phyloP scores from a whole-genome alignment of 139 green algal species.

The Spirogloea muscicola region DNA sequence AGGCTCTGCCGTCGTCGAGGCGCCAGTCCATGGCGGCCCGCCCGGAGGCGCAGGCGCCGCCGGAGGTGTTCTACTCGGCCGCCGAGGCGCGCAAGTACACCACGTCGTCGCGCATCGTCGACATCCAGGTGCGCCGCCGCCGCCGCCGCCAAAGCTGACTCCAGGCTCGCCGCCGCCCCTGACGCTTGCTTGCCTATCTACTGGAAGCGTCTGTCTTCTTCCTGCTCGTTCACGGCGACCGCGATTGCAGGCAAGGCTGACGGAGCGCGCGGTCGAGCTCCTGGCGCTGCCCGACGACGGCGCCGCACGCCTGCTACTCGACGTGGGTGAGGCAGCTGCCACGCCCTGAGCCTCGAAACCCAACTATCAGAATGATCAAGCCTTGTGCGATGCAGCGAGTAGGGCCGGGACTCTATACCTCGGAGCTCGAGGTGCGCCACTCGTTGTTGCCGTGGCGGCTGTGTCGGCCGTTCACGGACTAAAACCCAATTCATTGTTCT shows the following conservation, averaged over 20 bases:
- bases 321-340: constrained; percentile 73
- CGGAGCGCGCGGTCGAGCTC: constrained; percentile 87
- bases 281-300: constrained; percentile 80
- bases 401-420: not conserved
- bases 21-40: constrained; percentile 53
- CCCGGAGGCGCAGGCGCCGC: constrained; percentile 81
- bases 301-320: constrained; percentile 74
- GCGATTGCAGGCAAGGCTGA: constrained; percentile 63
- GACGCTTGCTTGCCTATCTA: not conserved
- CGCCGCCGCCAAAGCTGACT: constrained; percentile 10
- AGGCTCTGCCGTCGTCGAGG: too few relatives aligned
- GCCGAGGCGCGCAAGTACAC: constrained; percentile 94
- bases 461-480: not conserved
- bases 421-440: not conserved
- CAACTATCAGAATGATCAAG: not conserved
- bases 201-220: too few relatives aligned
- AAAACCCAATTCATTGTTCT: not conserved
- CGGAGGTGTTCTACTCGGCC: constrained; percentile 95
- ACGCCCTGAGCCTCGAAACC: not conserved
- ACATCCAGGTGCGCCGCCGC: constrained; percentile 74
- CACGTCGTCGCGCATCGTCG: constrained; percentile 78
- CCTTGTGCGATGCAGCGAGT: not conserved
- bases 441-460: not conserved
- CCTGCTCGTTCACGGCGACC: too few relatives aligned
- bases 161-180: not conserved